Conservation (phyloP, 169 alveolate species). For the Plasmodium sp. region DNA sequence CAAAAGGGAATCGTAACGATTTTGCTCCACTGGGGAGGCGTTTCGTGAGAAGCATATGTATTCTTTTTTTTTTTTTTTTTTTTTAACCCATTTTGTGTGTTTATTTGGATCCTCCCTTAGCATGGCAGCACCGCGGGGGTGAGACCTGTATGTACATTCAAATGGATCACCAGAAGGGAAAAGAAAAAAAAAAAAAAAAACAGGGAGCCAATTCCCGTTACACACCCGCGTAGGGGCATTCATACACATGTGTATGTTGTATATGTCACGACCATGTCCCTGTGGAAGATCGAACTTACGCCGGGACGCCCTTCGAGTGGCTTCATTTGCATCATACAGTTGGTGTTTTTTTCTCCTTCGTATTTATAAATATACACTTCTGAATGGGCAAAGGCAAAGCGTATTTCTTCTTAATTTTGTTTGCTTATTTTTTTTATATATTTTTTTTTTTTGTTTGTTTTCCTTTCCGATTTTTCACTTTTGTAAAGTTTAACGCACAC, state of each 20-base stretch:
- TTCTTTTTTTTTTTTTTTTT: background rate
- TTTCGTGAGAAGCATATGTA: background rate
- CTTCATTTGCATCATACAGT: background rate
- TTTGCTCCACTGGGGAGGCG: background rate
- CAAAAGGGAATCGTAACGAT: background rate
- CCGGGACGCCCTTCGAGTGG: background rate
- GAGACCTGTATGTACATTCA: background rate
- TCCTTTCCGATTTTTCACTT: background rate
- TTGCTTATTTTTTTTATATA: background rate
- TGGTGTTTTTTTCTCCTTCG: background rate
- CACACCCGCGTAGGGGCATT: background rate
- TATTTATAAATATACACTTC: background rate
- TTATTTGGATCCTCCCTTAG: background rate
- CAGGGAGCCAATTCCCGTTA: background rate
- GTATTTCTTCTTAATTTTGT: background rate
- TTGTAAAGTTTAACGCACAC: background rate
- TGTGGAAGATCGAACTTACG: background rate
- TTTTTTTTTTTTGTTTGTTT: background rate
- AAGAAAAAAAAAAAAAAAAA: background rate
- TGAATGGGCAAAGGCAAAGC: background rate
- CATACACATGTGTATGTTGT: background rate
- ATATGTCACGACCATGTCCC: background rate
- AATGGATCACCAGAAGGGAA: background rate
- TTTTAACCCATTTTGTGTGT: background rate
- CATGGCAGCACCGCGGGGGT: background rate